These are phyloP conservation scores for Neostapfia colusana DNA, from an alignment of 176 grass and related monocot genomes.

Conservation along the genomic window DNA sequence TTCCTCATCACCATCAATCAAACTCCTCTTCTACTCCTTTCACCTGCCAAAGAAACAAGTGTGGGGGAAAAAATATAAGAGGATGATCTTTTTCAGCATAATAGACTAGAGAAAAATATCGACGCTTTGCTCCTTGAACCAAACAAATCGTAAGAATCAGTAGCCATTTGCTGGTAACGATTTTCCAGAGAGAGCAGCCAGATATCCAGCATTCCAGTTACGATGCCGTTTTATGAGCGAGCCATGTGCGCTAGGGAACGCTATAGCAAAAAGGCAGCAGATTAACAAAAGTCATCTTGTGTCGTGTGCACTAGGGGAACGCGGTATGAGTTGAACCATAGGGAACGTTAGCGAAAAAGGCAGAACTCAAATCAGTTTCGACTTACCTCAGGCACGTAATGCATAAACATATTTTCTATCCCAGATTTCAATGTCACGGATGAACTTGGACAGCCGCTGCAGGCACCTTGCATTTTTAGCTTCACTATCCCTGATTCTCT, in stretches of 20 bases:
- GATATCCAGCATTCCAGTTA: too few relatives aligned
- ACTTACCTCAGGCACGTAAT: constrained; percentile 94
- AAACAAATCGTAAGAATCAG: not conserved
- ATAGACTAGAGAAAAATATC: not conserved
- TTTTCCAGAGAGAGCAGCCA: not conserved
- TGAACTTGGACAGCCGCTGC: constrained; percentile 95
- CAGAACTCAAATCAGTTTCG: constrained; percentile 16
- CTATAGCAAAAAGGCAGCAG: not conserved
- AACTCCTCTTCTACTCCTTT: constrained; percentile 94
- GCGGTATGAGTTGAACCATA: constrained; percentile 20
- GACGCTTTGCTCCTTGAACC: not conserved
- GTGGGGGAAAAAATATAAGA: constrained; percentile 3
- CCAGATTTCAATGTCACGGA: constrained; percentile 95
- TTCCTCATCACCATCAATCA: constrained; percentile 79
- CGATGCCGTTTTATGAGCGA: constrained; percentile 7
- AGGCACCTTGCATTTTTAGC: constrained; percentile 97
- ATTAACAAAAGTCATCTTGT: constrained; percentile 19
- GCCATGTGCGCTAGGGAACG: not conserved
- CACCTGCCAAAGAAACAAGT: constrained; percentile 53
- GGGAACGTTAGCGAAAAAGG: not conserved
- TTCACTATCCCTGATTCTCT: constrained; percentile 87
- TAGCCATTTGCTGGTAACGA: not conserved
- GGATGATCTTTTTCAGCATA: not conserved
- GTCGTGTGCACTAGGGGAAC: not conserved
- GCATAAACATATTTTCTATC: constrained; percentile 99